phyloP scores from a whole-genome alignment of 108 stramenopile species.

The Licmophora abbreviata region DNA sequence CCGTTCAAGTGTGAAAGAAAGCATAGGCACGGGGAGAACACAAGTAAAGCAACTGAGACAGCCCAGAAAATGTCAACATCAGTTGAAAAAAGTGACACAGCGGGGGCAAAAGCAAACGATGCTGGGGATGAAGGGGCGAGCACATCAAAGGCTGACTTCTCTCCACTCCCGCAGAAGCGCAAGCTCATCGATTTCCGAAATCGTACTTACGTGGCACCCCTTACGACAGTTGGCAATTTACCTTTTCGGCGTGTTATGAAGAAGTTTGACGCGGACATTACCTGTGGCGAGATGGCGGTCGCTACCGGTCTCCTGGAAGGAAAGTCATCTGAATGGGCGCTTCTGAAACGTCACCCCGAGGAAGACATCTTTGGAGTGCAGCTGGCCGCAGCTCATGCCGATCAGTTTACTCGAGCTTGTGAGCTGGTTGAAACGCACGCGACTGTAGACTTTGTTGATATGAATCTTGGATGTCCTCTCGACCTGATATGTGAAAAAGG shows the following conservation, averaged over 20 bases:
- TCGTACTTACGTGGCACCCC: constrained; percentile 97
- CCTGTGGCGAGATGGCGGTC: constrained; percentile 98
- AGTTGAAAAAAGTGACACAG: not conserved
- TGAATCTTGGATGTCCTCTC: constrained; percentile 98
- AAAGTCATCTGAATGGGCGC: constrained; percentile 87
- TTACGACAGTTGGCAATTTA: constrained; percentile 97
- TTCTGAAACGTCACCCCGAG: constrained; percentile 83
- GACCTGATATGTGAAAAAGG: constrained; percentile 94
- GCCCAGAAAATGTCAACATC: constrained; percentile 8
- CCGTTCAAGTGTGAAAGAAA: constrained; percentile 68
- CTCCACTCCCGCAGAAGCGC: constrained; percentile 18
- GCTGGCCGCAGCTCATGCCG: constrained; percentile 85
- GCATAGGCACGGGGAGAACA: constrained; percentile 3
- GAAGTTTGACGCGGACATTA: constrained; percentile 94
- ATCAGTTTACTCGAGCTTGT: constrained; percentile 73
- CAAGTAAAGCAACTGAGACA: constrained; percentile 2
- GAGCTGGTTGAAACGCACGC: constrained; percentile 61
- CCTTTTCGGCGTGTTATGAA: constrained; percentile 97
- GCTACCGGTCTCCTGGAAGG: constrained; percentile 78
- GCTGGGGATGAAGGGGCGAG: not conserved
- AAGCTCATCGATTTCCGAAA: constrained; percentile 86
- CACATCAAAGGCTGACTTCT: not conserved
- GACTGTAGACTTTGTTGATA: constrained; percentile 94
- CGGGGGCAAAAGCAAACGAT: not conserved
- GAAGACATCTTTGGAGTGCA: constrained; percentile 98